A percentile compares a stretch with the other conserved stretches of the same genome.
These are phyloP conservation scores for Medicago arabica DNA, from an alignment of 306 rosid genomes.

Conservation along the genomic window DNA sequence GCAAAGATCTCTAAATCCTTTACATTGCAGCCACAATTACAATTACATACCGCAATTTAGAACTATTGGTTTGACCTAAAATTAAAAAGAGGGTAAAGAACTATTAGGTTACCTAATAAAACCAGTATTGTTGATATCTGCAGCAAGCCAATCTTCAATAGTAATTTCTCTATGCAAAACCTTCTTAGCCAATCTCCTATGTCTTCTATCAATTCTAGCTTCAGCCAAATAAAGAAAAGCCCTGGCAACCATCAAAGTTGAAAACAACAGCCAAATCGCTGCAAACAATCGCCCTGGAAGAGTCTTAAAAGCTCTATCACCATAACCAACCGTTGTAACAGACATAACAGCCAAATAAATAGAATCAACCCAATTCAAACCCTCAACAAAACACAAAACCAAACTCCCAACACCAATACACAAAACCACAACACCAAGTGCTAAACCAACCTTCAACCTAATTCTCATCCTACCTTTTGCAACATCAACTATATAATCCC, in stretches of 20 bases:
- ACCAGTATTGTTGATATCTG: constrained; percentile 72
- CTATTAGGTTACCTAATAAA: constrained; percentile 59
- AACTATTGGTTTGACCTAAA: neutral
- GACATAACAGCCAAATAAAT: constrained; percentile 80
- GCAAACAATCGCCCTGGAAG: constrained; percentile 76
- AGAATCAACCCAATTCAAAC: constrained; percentile 69
- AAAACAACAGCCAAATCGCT: constrained; percentile 73
- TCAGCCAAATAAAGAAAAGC: constrained; percentile 81
- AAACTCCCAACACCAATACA: constrained; percentile 75
- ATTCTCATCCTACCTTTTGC: constrained; percentile 92
- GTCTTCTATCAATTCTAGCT: constrained; percentile 79
- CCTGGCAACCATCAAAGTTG: constrained; percentile 78
- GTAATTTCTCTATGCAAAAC: constrained; percentile 81
- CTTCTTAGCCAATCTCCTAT: constrained; percentile 64
- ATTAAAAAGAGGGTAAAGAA: neutral
- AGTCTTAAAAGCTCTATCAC: constrained; percentile 78
- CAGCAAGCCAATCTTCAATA: constrained; percentile 78
- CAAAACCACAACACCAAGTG: constrained; percentile 78
- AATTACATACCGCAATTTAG: neutral
- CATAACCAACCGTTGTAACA: constrained; percentile 87
- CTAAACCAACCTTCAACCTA: constrained; percentile 81
- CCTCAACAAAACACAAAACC: constrained; percentile 68
- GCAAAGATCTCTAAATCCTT: neutral
- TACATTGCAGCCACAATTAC: neutral
- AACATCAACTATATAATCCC: constrained; percentile 73